Conservation (phyloP, 2,329 filamentous ascomycete genomes). For the Colletotrichum falcatum region DNA sequence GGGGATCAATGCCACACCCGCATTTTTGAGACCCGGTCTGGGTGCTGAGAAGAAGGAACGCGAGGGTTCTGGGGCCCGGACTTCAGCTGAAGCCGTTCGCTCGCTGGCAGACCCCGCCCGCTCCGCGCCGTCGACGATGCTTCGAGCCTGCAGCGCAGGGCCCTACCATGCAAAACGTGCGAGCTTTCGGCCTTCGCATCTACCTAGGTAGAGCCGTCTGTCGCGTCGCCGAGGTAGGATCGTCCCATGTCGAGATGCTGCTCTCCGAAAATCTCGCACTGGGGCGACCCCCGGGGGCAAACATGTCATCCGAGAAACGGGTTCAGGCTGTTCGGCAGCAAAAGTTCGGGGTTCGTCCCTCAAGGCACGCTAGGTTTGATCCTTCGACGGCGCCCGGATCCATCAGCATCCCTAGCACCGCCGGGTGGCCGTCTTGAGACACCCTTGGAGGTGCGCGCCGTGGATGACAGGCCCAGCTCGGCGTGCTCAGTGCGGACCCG, state of each 20-base stretch:
- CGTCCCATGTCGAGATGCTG: constrained; percentile 14
- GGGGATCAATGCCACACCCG: constrained; percentile 27
- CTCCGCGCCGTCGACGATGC: not conserved
- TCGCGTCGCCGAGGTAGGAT: not conserved
- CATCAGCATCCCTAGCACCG: not conserved
- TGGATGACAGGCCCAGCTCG: not conserved
- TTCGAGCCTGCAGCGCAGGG: not conserved
- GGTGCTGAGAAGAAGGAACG: not conserved
- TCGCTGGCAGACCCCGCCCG: not conserved
- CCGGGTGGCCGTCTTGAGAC: not conserved
- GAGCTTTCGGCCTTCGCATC: not conserved
- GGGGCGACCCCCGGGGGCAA: too few species aligned
- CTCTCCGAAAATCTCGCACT: not conserved
- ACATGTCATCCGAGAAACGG: constrained; percentile 7
- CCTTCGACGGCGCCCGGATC: constrained; percentile 5
- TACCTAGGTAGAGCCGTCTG: not conserved
- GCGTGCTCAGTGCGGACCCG: constrained; percentile 2
- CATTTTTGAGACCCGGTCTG: constrained; percentile 6
- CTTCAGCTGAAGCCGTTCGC: constrained; percentile 2
- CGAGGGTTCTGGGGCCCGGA: not conserved
- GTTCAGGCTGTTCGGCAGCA: not conserved
- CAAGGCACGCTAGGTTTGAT: not conserved
- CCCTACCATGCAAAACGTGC: not conserved
- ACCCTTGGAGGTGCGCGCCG: not conserved
- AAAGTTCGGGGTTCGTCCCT: constrained; percentile 7